Percentiles rank a stretch among this genome's conserved stretches.
These are phyloP conservation scores for Paraglomus brasilianum DNA, from an alignment of 192 early-diverging fungal genomes.

Conservation along the genomic window DNA sequence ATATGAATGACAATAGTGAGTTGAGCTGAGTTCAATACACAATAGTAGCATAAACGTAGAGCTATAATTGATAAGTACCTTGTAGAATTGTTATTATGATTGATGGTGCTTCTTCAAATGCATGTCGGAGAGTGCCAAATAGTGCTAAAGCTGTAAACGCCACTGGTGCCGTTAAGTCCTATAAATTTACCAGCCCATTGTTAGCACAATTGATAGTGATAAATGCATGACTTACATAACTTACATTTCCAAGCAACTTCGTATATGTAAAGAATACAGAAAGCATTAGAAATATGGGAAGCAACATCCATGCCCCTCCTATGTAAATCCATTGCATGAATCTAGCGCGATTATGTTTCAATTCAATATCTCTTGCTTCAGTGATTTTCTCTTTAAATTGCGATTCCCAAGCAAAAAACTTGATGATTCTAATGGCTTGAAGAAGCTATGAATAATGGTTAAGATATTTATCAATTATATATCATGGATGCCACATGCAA, in stretches of 20 bases:
- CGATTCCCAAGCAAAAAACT: constrained; percentile 86
- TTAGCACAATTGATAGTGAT: background rate
- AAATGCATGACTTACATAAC: constrained; percentile 51
- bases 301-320: constrained; percentile 53
- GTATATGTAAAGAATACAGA: constrained; percentile 62
- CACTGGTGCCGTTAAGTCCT: constrained; percentile 20
- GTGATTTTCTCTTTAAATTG: constrained; percentile 70
- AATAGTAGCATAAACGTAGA: background rate
- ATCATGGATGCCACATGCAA: no score
- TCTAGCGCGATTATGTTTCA: constrained; percentile 51
- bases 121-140: constrained; percentile 67
- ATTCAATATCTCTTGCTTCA: constrained; percentile 63
- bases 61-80: constrained; percentile 29
- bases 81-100: constrained; percentile 58
- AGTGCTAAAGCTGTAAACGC: constrained; percentile 70
- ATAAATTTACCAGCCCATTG: background rate
- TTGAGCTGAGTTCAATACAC: background rate
- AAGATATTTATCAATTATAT: no score
- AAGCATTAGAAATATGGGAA: constrained; percentile 62
- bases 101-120: constrained; percentile 63
- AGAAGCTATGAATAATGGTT: constrained; percentile 37
- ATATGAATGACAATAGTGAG: background rate
- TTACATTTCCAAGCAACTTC: constrained; percentile 51
- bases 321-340: constrained; percentile 59
- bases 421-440: constrained; percentile 89